phyloP scores from a whole-genome alignment of 2,329 filamentous ascomycete genomes.

The Zymoseptoria crescenta region DNA sequence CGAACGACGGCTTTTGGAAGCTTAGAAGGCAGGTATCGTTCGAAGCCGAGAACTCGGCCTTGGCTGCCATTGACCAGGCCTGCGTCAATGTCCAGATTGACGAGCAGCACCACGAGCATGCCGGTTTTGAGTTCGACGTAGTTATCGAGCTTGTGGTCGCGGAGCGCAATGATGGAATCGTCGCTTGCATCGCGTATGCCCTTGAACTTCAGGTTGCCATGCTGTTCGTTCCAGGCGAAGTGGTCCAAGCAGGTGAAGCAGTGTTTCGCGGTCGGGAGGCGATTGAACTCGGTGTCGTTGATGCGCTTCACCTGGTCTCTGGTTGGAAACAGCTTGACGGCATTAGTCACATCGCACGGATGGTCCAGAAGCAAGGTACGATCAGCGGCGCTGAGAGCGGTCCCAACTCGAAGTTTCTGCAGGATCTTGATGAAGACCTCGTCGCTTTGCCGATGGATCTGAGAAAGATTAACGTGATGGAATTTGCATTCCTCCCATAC shows the following conservation, averaged over 20 bases:
- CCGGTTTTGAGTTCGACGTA: slow-evolving; percentile 42
- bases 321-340: slow-evolving; percentile 26
- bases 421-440: slow-evolving; percentile 47
- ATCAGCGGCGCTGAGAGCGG: slow-evolving; percentile 32
- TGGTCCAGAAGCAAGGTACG: slow-evolving; percentile 41
- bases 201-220: slow-evolving; percentile 11
- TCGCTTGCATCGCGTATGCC: slow-evolving; percentile 7
- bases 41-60: slow-evolving; percentile 38
- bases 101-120: slow-evolving; percentile 47
- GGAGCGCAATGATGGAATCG: slow-evolving; percentile 24
- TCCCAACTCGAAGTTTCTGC: slow-evolving; percentile 47
- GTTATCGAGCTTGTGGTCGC: slow-evolving; percentile 39
- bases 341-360: slow-evolving; percentile 18
- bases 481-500: slow-evolving; percentile 52
- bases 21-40: slow-evolving; percentile 10
- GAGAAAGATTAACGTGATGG: slow-evolving; percentile 44
- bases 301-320: slow-evolving; percentile 16
- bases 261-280: slow-evolving; percentile 5
- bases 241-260: slow-evolving; percentile 34
- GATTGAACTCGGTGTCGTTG: slow-evolving; percentile 10
- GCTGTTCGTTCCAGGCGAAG: slow-evolving; percentile 26
- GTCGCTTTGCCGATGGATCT: slow-evolving; percentile 53
- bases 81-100: slow-evolving; percentile 39
- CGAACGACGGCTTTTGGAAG: slow-evolving; percentile 11
- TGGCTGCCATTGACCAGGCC: slow-evolving; percentile 45